phyloP scores from a whole-genome alignment of 2,329 filamentous ascomycete species.

The Geosmithia flava region DNA sequence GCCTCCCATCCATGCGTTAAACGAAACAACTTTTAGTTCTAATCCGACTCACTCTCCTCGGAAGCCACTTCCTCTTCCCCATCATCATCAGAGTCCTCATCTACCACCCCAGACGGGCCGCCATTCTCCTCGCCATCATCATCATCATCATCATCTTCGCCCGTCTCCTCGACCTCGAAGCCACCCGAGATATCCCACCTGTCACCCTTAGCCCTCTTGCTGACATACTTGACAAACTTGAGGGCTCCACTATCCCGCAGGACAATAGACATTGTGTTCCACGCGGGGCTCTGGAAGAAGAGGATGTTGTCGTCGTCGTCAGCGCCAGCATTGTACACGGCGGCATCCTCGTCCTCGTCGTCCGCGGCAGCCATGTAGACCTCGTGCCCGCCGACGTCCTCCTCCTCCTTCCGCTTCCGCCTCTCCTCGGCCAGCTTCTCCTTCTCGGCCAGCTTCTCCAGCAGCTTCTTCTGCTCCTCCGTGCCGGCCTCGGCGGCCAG shows the following conservation, averaged over 20 bases:
- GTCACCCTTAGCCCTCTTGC: constrained; percentile 68
- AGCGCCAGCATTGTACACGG: constrained; percentile 64
- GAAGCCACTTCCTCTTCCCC: constrained; percentile 28
- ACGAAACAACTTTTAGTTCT: not conserved
- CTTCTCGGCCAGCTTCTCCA: constrained; percentile 15
- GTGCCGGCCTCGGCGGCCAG: not conserved
- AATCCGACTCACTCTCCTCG: constrained; percentile 24
- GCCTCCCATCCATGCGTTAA: not conserved
- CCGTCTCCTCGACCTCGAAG: constrained; percentile 49
- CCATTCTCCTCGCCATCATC: constrained; percentile 21
- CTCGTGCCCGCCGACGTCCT: constrained; percentile 64
- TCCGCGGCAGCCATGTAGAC: constrained; percentile 92
- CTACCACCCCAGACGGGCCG: constrained; percentile 15
- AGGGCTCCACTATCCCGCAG: constrained; percentile 75
- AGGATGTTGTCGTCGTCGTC: constrained; percentile 63
- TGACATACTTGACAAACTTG: constrained; percentile 95
- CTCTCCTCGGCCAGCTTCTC: constrained; percentile 17
- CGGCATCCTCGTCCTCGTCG: constrained; percentile 58
- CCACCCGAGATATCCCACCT: constrained; percentile 81
- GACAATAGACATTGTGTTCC: constrained; percentile 90
- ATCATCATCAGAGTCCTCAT: constrained; percentile 19
- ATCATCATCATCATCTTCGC: constrained; percentile 31
- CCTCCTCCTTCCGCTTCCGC: constrained; percentile 14
- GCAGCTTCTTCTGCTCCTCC: constrained; percentile 10
- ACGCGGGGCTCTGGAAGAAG: constrained; percentile 52